Base-by-base conservation (phyloP, 805 yeast species). In the Hanseniaspora guilliermondii region DNA sequence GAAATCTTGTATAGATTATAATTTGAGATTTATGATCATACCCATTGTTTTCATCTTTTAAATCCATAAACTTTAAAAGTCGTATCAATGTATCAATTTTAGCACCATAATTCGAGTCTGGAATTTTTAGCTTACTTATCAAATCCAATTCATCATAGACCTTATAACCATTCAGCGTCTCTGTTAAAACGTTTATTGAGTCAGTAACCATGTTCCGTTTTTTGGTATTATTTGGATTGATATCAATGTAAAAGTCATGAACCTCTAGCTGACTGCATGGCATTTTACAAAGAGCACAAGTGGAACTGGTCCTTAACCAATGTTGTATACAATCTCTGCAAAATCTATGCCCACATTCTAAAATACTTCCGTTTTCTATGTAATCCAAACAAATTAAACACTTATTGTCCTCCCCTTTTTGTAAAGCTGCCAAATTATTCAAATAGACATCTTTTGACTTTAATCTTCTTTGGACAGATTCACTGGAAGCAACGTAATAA, bases 341-440 rank as follows among this genome's bases (percentile, higher is more conserved):
- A 64, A 84, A 93, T 60, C 80, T 81, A 67, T 93, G 98, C 0
- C 97, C 97, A 73, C 98, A 93, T 9, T 80, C 80, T 0, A 95
- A 83, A 55, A 93, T 70, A 0, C 93, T 76, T 0, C 98, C 98
- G 39, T 80, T 72, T 2, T 77, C 71, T 49, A 88, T 86, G 1
- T 76, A 64, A 4, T 80, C 75, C 21, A 84, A 78, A 65, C 98
- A 93, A 57, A 93, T 89, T 33, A 82, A 76, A 66, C 98, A 93
- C 19, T 75, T 67, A 40, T 64, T 64, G 9, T 60, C 60, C 19
- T 68, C 68, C n/a, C 56, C 53, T 7, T 65, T 64, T 48, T 62
- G 61, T 14, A 66, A 53, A 14, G 57, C 62, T 17, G 64, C 59
- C 37, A 82, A 62, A 19, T 76, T 70, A 21, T 69, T 68, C 56